Conservation (phyloP, 176 grass and related monocot species). For the Panicum miliaceum region DNA sequence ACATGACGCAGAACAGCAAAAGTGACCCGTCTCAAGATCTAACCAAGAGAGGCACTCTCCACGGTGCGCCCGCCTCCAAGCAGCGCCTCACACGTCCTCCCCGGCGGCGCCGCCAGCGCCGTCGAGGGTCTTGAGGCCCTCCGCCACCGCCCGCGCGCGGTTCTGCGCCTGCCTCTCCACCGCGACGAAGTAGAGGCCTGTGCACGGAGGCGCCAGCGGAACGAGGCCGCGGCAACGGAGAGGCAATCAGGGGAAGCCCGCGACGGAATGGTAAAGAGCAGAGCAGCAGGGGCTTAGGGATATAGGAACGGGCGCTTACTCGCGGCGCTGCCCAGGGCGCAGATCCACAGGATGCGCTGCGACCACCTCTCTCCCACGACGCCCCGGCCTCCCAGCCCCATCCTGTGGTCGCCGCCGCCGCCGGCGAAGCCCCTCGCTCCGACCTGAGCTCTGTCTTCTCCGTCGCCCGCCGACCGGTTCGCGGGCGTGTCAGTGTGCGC, state of each 20-base stretch:
- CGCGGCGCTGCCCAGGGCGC: slow-evolving; percentile 78
- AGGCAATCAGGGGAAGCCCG: not conserved
- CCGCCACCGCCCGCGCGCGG: slow-evolving; percentile 63
- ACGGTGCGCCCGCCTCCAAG: slow-evolving; percentile 26
- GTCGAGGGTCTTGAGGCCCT: slow-evolving; percentile 69
- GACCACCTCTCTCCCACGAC: slow-evolving; percentile 85
- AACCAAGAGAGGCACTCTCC: slow-evolving; percentile 10
- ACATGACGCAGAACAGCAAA: slow-evolving; percentile 12
- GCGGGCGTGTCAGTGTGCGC: not conserved
- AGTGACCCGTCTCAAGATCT: not conserved
- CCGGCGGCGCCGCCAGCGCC: slow-evolving; percentile 17
- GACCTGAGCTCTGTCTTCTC: not conserved
- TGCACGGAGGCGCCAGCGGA: not conserved
- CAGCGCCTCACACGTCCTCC: slow-evolving; percentile 51
- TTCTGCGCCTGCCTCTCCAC: slow-evolving; percentile 94
- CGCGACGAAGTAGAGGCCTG: slow-evolving; percentile 82
- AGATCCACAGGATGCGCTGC: slow-evolving; percentile 81
- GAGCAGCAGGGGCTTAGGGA: slow-evolving; percentile 17
- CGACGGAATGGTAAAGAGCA: not conserved
- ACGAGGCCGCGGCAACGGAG: not conserved
- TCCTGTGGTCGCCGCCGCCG: slow-evolving; percentile 12
- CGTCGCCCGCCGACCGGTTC: not conserved
- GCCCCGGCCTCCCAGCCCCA: slow-evolving; percentile 49
- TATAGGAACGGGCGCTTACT: slow-evolving; percentile 60
- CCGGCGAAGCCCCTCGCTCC: slow-evolving; percentile 29